Evolutionary conservation across 441 rosid species (phyloP), one percentile per base, ranked within the genome.

Genomic region (Croton setiger): DNA sequence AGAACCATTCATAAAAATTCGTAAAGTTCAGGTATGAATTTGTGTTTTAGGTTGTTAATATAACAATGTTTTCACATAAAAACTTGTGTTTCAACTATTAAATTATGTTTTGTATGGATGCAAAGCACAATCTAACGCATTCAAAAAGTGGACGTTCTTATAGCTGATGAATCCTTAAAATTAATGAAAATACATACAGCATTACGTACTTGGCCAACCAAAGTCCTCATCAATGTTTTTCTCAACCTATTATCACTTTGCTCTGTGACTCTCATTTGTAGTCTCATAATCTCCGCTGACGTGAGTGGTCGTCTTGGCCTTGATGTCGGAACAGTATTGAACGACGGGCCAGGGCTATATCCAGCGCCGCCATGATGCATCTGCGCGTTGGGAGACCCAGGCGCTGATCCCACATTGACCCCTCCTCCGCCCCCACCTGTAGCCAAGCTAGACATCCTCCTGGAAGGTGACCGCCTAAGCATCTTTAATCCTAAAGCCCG

Each of bases 281-380:
- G 84, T 74, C 94, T 87, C 98, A 94, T 94, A 52, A 94, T 88
- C 87, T 94, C 98, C 0, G 96, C 96, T 9, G 96, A 91, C 1
- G 96, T 94, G 66, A 94, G 59, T 3, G 96, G 96, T 36, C 97
- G 72, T 63, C 89, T 77, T 1, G 97, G 86, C 60, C 91, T 85
- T 15, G 76, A 62, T 4, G 79, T 62, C 0, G 76, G 87, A 53
- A 78, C 71, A 4, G 90, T 83, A 27, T 78, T 67, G 75, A 81
- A 82, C 43, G 76, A 82, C 3, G 67, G 36, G 3, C 67, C 80
- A 2, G 83, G 83, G 58, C 85, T 80, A 5, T 70, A 59, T n/a
- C 81, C 78, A 0, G 76, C 78, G 0, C 78, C 72, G 3, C 20
- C 52, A 1, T 70, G 65, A 44, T 18, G 67, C 37, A 11, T 68